Conservation (phyloP, 2,329 filamentous ascomycete species). For the Diaporthe vaccinii region DNA sequence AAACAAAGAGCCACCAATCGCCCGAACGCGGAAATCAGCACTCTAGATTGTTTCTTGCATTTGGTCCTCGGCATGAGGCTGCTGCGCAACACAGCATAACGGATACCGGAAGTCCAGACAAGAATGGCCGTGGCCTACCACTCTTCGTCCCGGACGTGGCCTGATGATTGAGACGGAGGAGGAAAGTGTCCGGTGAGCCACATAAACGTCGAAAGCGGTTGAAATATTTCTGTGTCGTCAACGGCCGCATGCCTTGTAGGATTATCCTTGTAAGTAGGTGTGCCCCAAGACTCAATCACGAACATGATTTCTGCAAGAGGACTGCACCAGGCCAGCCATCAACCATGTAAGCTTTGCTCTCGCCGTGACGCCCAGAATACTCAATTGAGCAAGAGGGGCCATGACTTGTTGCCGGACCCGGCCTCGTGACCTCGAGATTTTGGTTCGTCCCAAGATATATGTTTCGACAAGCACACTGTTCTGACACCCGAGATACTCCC, state of each 20-base stretch:
- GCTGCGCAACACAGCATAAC: neutral
- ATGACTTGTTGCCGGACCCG: neutral
- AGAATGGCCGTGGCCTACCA: neutral
- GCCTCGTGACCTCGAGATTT: constrained; percentile 10
- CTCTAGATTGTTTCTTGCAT: constrained; percentile 18
- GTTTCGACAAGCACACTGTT: constrained; percentile 23
- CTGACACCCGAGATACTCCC: constrained; percentile 10
- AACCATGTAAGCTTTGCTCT: neutral
- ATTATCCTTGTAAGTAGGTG: constrained; percentile 7
- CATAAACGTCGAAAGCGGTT: neutral
- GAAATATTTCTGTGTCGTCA: constrained; percentile 5
- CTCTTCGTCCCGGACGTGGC: neutral
- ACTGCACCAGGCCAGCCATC: constrained; percentile 6
- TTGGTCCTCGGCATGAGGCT: neutral
- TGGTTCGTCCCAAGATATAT: constrained; percentile 24
- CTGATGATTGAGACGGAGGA: neutral
- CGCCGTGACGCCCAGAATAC: constrained; percentile 6
- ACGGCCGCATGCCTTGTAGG: neutral
- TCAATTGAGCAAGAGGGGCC: neutral
- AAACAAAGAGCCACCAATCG: constrained; percentile 32
- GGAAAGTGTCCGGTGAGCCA: neutral
- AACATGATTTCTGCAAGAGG: constrained; percentile 14
- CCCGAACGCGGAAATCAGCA: constrained; percentile 7
- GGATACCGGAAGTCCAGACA: neutral
- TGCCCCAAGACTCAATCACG: neutral